phyloP scores from a whole-genome alignment of 2,329 filamentous ascomycete genomes.

The Colletotrichum kahawae region DNA sequence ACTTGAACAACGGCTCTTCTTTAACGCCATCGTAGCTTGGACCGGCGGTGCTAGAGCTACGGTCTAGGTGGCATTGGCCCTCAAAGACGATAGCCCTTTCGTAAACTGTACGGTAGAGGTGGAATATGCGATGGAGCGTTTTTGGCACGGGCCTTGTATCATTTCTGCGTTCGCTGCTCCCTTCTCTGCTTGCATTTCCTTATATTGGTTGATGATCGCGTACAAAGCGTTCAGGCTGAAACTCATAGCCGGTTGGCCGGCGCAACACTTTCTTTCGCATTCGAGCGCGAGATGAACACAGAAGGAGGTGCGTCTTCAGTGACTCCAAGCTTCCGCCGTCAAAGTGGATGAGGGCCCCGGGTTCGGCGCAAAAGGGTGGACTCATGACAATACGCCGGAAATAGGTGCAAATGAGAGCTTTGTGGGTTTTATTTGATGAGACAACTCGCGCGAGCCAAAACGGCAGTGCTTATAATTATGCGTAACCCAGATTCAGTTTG shows the following conservation, averaged over 20 bases:
- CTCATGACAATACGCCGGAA: not conserved
- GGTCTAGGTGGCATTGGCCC: not conserved
- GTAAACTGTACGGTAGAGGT: not conserved
- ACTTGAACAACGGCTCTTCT: not conserved
- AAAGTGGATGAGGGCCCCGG: not conserved
- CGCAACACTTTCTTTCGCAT: not conserved
- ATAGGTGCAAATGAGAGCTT: not conserved
- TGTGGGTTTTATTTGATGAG: not conserved
- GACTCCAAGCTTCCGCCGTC: not conserved
- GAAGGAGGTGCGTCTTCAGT: not conserved
- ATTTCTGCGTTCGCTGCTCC: not conserved
- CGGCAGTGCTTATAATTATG: not conserved
- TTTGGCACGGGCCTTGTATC: not conserved
- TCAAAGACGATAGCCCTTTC: not conserved
- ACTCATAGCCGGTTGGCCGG: not conserved
- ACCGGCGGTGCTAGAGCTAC: not conserved
- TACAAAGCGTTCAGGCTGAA: not conserved
- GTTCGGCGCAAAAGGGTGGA: not conserved
- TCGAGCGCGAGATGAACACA: not conserved
- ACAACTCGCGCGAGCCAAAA: not conserved
- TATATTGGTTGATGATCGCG: not conserved
- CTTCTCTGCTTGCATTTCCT: not conserved
- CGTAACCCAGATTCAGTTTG: not conserved
- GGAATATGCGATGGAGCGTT: not conserved
- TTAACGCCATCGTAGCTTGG: not conserved